Base-by-base conservation (phyloP, 805 yeast species). In the Cephaloascus albidus region DNA sequence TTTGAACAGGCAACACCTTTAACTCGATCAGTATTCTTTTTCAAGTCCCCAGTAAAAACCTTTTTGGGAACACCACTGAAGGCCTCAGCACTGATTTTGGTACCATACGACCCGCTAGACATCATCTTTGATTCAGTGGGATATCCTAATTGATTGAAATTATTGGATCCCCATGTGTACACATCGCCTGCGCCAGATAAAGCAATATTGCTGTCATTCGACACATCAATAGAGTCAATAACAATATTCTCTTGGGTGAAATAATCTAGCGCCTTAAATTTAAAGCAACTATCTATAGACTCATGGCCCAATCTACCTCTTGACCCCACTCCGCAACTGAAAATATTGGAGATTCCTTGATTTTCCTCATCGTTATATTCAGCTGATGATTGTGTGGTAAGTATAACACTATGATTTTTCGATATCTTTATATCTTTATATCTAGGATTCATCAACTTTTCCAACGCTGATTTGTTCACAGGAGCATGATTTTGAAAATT, bases 161-260 rank as follows among this genome's bases (percentile, higher is more conserved):
- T 63, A 50, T 85, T 85, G 43, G 76, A 67, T 0, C 97, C 97
- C 95, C 96, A 89, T 0, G 88, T 58, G 44, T 67, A 82, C 2
- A 86, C 61, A n/a, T 70, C 69, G 31, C 78, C 77, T 14, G 57
- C 47, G 0, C 60, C 50, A 0, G 82, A 72, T 17, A 84, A 47
- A 0, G 73, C 81, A 8, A 87, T 49, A 0, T 85, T 63, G 52
- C 85, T 95, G 49, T 83, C 82, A 47, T 77, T 75, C 38, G 87
- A 78, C 1, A 78, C 54, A 1, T 72, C 74, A 2, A 77, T 59
- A 6, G 6, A 5, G 14, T 53, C 59, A 34, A 40, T 45, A 4
- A 59, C 41, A 2, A 64, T 52, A 20, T 52, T 57, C 5, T 57
- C 51, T n/a, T 51, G 44, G 2, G 46, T 47, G 33, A 75, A 58